Evolutionary conservation across 2,329 filamentous ascomycete species (phyloP), one percentile per base, ranked within the genome.

Genomic region (Zymoseptoria brevis): DNA sequence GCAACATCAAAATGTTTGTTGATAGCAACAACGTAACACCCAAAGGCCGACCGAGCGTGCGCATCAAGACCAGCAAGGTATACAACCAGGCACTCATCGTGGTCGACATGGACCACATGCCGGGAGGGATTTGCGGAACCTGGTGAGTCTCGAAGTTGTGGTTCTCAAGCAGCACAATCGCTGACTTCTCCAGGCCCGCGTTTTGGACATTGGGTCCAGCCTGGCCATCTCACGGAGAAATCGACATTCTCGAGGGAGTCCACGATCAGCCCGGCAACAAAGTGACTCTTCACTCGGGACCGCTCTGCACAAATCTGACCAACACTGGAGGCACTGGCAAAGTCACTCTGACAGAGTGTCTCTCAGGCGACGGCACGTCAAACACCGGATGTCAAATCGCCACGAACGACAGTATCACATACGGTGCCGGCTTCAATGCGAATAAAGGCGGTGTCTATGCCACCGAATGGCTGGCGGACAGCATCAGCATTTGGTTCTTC

Each of bases 61-160:
- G 90, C 19, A 75, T 95, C 11, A 82, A 84, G 50, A 88, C 85
- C 73, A 86, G 83, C 56, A 78, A 82, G 54, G 73, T 77, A 3
- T 91, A 85, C 71, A 82, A 79, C 29, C 79, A 85, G 64, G 87
- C 86, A 0, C 80, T 90, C 8, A 84, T 90, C 66, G 84, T 91
- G 54, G 78, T 87, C 21, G 88, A 91, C 70, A 81, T 90, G 55
- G 77, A 79, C 19, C 87, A 91, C 66, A 90, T 91, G 86, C 87
- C 88, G 2, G 80, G 79, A 19, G 84, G 84, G 1, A 77, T 83
- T 55, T 91, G 88, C 64, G 88, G 88, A 21, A 80, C 83, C 21
- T 90, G 88, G 87, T 67, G 41, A 51, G 61, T 9, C 16, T 9
- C 11, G 4, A n/a, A 8, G 2, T 19, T 2, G 9, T 16, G 2